Percentiles rank a stretch among this genome's conserved stretches.
These are phyloP conservation scores for Elongisporangium anandrum DNA, from an alignment of 352 stramenopile species.

Conservation along the genomic window DNA sequence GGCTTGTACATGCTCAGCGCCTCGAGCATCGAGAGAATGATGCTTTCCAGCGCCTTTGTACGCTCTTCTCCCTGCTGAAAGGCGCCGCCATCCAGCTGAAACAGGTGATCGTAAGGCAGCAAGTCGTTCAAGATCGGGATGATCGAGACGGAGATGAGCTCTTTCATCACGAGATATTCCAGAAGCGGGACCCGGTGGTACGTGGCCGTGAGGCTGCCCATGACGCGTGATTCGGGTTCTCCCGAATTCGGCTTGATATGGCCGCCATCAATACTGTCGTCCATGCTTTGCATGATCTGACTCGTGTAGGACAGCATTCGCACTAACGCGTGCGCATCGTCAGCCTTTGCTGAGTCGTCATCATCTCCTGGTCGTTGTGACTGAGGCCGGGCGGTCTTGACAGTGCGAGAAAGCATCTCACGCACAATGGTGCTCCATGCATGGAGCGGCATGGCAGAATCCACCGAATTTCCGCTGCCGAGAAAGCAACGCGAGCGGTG, in stretches of 20 bases:
- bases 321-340: not conserved
- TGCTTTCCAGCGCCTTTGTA: conserved; percentile 38
- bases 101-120: conserved; percentile 40
- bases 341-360: not conserved
- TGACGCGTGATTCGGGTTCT: not conserved
- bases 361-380: not conserved
- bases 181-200: conserved; percentile 44
- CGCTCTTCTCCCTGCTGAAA: conserved; percentile 34
- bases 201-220: conserved; percentile 10
- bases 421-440: conserved; percentile 49
- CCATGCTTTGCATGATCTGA: not conserved
- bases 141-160: conserved; percentile 35
- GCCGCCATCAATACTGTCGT: not conserved
- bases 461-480: conserved; percentile 47
- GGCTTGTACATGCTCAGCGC: conserved; percentile 45
- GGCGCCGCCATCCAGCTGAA: conserved; percentile 11
- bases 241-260: not conserved
- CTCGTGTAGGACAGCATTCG: not conserved
- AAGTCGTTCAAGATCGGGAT: conserved; percentile 41
- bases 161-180: conserved; percentile 50
- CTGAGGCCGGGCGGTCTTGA: conserved; percentile 17
- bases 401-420: conserved; percentile 26
- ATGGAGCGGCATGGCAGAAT: conserved; percentile 52
- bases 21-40: conserved; percentile 56
- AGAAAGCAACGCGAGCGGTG: conserved; percentile 50